Evolutionary conservation across 139 green algal genomes (phyloP).

Genomic region (Chlorella sp.): DNA sequence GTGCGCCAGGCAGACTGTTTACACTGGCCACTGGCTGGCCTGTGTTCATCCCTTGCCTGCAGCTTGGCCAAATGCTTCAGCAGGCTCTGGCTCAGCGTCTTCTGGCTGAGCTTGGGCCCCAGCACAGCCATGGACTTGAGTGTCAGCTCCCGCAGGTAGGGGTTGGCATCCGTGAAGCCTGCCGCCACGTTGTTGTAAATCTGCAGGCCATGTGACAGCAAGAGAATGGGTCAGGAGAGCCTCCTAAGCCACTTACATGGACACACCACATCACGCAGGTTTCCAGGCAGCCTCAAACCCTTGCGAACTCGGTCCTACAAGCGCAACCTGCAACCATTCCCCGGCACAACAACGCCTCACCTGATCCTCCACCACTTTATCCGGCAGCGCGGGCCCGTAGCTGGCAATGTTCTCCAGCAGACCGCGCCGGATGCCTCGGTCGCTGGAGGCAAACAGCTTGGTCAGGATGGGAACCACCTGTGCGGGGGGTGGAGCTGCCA

Average conservation of each 20-base stretch:
- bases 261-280: too few relatives aligned
- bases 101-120: conserved; percentile 91
- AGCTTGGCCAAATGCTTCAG: conserved; percentile 97
- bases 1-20: too few relatives aligned
- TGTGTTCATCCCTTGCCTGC: conserved; percentile 64
- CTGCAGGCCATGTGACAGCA: conserved; percentile 63
- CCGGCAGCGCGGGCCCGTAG: conserved; percentile 62
- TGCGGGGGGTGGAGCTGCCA: too few relatives aligned
- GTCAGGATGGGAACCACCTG: conserved; percentile 88
- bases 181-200: conserved; percentile 79
- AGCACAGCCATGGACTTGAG: conserved; percentile 93
- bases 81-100: conserved; percentile 85
- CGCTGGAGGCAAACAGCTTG: conserved; percentile 90
- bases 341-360: too few relatives aligned
- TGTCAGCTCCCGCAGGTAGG: conserved; percentile 97
- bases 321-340: too few relatives aligned
- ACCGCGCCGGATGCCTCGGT: conserved; percentile 85
- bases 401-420: conserved; percentile 91
- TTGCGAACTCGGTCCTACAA: too few relatives aligned
- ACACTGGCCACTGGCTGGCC: too few relatives aligned
- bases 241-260: too few relatives aligned
- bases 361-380: conserved; percentile 46
- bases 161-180: conserved; percentile 91
- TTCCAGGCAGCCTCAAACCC: too few relatives aligned
- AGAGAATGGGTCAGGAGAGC: too few relatives aligned